Base-by-base conservation (phyloP, 192 early-diverging fungal genomes). In the Allomyces arbusculus region DNA sequence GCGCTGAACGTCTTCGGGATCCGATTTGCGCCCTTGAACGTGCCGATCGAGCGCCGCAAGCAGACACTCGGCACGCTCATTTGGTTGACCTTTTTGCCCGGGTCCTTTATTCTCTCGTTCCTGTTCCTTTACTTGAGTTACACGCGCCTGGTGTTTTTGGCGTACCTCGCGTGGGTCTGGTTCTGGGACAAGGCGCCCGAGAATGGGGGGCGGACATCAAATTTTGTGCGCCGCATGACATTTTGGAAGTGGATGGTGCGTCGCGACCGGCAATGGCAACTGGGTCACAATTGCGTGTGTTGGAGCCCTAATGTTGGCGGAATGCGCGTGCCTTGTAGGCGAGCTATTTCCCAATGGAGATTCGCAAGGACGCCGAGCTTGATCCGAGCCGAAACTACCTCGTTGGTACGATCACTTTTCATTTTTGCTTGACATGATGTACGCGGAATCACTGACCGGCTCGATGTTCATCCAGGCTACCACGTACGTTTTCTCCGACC, bases 381-480 rank as follows among this genome's bases (percentile, higher is more conserved):
- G 91, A 95, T 72, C 84, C 92, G 7, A 71, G 67, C 24, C 84
- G 83, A 62, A 89, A 89, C 67, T 98, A 98, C 69, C 78, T 98
- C 0, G 91, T 98, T 78, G 92, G 84, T 61, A 58, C 12, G 50
- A 0, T 40, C 33, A 40, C 33, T 3, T 7, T 40, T 40, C 33
- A 7, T 3, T 7, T 40, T 40, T 40, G 33, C 33, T 40, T 7
- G 3, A 8, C 7, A 8, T 40, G 33, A 40, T 40, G 4, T 40
- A 7, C 8, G 33, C 33, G 33, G 33, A 40, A 40, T 8, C 33
- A 7, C 33, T 40, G 33, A 40, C 33, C 33, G 7, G 33, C 3
- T 40, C 8, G 0, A 0, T 7, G 7, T 40, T 8, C 7, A 40
- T 40, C 2, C 33, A 40, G 33, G 33, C 33, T 40, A 40, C 33